These are phyloP conservation scores for Begonia peltatifolia DNA, from an alignment of 306 rosid genomes.

Conservation along the genomic window DNA sequence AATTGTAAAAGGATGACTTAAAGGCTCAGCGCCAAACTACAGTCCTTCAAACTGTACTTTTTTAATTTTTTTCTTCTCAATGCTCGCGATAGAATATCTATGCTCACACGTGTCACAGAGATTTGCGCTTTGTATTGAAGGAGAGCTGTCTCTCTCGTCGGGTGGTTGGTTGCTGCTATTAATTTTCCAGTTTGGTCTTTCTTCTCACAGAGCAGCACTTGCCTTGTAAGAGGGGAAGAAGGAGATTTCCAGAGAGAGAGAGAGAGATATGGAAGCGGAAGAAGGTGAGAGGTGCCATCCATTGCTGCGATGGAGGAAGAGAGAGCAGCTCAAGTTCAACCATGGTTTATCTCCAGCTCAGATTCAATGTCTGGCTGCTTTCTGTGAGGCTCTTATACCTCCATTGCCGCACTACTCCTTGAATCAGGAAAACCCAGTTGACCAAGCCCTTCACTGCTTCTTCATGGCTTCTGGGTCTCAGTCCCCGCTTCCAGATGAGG, in stretches of 20 bases:
- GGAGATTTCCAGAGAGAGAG: not conserved
- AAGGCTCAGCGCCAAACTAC: too few relatives aligned
- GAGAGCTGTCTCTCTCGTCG: too few relatives aligned
- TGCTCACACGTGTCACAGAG: too few relatives aligned
- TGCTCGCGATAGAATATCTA: too few relatives aligned
- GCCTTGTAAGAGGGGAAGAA: not conserved
- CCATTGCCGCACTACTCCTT: constrained; percentile 19
- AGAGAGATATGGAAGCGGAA: constrained; percentile 7
- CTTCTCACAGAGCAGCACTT: too few relatives aligned
- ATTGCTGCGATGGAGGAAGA: constrained; percentile 32
- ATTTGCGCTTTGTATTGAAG: too few relatives aligned
- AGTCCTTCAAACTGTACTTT: too few relatives aligned
- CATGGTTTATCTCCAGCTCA: constrained; percentile 59
- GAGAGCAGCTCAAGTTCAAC: constrained; percentile 17
- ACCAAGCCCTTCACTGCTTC: constrained; percentile 21
- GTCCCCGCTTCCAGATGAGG: constrained; percentile 67
- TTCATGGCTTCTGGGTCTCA: constrained; percentile 47
- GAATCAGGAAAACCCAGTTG: constrained; percentile 6
- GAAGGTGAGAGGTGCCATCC: constrained; percentile 23
- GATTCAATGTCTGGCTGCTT: constrained; percentile 43
- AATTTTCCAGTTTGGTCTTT: too few relatives aligned
- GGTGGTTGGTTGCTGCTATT: too few relatives aligned
- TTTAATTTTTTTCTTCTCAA: too few relatives aligned
- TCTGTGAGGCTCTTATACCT: constrained; percentile 68
- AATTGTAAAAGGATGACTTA: too few relatives aligned